phyloP scores from a whole-genome alignment of 331 rosid species.

The Malus hybrid region DNA sequence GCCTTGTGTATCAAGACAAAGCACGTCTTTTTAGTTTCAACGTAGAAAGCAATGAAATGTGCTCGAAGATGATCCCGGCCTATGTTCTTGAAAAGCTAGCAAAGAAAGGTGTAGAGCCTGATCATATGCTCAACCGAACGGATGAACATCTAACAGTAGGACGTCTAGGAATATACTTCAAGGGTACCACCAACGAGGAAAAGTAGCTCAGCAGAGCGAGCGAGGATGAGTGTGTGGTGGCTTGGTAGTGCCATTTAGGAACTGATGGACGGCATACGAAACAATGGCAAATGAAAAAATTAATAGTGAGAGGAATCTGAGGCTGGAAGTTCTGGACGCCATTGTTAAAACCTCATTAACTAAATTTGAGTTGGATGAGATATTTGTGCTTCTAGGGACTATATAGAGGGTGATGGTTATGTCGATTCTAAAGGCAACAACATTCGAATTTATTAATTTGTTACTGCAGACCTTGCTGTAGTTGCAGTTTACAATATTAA shows the following conservation, averaged over 20 bases:
- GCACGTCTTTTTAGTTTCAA: neutral
- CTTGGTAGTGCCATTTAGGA: conserved; percentile 5
- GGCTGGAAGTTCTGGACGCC: neutral
- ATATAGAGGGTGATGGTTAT: neutral
- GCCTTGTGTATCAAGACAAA: neutral
- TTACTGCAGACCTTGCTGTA: neutral
- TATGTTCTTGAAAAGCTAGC: neutral
- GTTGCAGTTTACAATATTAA: too few species aligned
- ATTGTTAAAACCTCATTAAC: neutral
- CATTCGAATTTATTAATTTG: neutral
- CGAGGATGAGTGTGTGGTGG: conserved; percentile 23
- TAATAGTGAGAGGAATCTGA: conserved; percentile 5
- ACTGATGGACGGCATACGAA: conserved; percentile 35
- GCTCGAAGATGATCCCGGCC: neutral
- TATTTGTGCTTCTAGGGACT: neutral
- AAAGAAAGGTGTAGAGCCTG: neutral
- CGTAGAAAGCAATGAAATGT: neutral
- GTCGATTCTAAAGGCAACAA: neutral
- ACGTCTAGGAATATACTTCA: conserved; percentile 2
- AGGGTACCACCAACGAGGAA: conserved; percentile 15
- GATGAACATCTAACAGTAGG: neutral
- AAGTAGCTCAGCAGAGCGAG: conserved; percentile 28
- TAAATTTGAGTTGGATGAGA: neutral
- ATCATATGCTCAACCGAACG: neutral
- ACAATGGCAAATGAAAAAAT: conserved; percentile 2